Conservation (phyloP, 1,284 basidiomycete genomes). For the Trichosporon ovoides region DNA sequence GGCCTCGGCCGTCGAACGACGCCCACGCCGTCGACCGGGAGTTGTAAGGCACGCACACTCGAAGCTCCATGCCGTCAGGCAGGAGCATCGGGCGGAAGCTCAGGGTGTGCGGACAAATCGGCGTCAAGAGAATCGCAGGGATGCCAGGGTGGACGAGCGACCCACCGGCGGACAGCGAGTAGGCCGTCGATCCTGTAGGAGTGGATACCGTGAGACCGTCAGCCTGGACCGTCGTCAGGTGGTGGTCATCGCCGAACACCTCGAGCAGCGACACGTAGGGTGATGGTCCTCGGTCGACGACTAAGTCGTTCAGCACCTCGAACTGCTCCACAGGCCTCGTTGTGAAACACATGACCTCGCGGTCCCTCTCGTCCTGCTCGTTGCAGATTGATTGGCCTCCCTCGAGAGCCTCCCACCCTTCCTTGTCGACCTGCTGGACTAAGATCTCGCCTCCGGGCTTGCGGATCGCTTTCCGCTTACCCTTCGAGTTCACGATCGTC, state of each 20-base stretch:
- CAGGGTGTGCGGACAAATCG: slow-evolving; percentile 96
- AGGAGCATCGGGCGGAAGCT: slow-evolving; percentile 98
- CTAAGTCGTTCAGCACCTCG: slow-evolving; percentile 95
- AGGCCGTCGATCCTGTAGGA: slow-evolving; percentile 96
- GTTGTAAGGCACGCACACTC: slow-evolving; percentile 97
- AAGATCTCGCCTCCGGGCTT: slow-evolving; percentile 88
- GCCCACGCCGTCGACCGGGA: slow-evolving; percentile 98
- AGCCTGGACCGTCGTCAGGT: slow-evolving; percentile 98
- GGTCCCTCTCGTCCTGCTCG: slow-evolving; percentile 60
- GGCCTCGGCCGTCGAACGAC: slow-evolving; percentile 93
- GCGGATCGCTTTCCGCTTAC: slow-evolving; percentile 75
- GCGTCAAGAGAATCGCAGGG: slow-evolving; percentile 91
- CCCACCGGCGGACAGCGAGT: slow-evolving; percentile 96
- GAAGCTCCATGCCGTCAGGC: slow-evolving; percentile 96
- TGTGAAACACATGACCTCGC: slow-evolving; percentile 96
- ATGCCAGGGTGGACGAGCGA: slow-evolving; percentile 98
- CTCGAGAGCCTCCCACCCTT: slow-evolving; percentile 91
- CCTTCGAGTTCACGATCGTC: slow-evolving; percentile 30
- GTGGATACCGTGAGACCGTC: slow-evolving; percentile 95
- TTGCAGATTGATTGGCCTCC: slow-evolving; percentile 47
- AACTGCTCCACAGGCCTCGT: slow-evolving; percentile 94
- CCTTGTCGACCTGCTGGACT: slow-evolving; percentile 80
- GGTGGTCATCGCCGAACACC: slow-evolving; percentile 98
- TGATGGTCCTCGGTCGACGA: slow-evolving; percentile 95
- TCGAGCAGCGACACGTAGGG: slow-evolving; percentile 95